Base-by-base conservation (phyloP, 2,329 filamentous ascomycete species). In the Fusarium nematophilum region DNA sequence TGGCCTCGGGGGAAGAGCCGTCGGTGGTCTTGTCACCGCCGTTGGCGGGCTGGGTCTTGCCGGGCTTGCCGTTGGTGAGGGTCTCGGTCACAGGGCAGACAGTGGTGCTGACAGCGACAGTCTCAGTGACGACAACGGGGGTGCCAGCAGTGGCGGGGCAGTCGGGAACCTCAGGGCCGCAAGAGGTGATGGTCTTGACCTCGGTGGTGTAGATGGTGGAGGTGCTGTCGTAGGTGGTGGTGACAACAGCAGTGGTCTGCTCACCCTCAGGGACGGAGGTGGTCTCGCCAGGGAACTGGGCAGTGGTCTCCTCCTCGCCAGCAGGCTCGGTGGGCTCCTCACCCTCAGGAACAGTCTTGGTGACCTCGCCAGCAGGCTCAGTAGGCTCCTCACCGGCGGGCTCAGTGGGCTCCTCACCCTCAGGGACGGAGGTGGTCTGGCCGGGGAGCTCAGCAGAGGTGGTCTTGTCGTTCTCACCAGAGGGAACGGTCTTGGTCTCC, bases 121-220 rank as follows among this genome's bases (percentile, higher is more conserved):
- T 65, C 59, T 62, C 53, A 9, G 61, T 59, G 27, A 59, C 55
- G 25, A 65, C 42, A 40, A 56, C 57, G 17, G 55, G 38, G 18
- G 64, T 53, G 3, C 45, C 57, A 30, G 43, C 49, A 15, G 73
- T 66, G 52, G 76, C 78, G 21, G 81, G 81, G 76, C 82, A 85
- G 73, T 81, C 73, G 23, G 74, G 73, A 26, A 78, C 69, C 18
- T 70, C 72, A 34, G 72, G 45, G 25, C 69, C 74, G 65, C 78
- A 79, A 59, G 74, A 78, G 55, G 76, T 63, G 53, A 66, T 43
- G 29, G 59, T 57, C 21, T 62, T 60, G 53, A 64, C 67, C 31
- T 70, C 69, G 30, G 70, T 72, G 62, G 72, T 75, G 58, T 70
- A 64, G 23, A 75, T 75, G 54, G 71, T 65, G 21, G 67, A 63